A percentile compares a stretch with the other conserved stretches of the same genome.
phyloP scores from a whole-genome alignment of 2,329 filamentous ascomycete genomes.

The Blastomyces gilchristii region DNA sequence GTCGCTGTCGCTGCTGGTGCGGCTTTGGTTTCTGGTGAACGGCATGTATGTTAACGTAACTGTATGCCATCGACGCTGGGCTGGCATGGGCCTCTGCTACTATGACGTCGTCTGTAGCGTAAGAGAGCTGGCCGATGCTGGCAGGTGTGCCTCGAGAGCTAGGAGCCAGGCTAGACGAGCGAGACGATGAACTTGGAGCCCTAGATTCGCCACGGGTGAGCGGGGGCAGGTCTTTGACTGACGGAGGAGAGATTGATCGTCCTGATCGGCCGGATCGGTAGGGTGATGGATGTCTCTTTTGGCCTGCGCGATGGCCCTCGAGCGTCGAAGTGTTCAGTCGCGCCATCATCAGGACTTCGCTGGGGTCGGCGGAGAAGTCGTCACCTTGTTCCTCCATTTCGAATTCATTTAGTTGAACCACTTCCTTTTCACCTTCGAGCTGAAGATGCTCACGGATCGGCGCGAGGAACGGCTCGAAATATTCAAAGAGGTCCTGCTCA shows the following conservation, averaged over 20 bases:
- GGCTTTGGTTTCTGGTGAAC: constrained; percentile 25
- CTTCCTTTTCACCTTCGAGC: constrained; percentile 10
- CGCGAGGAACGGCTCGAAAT: constrained; percentile 78
- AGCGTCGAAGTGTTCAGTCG: background rate
- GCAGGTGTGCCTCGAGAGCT: constrained; percentile 36
- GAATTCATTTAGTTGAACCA: constrained; percentile 2
- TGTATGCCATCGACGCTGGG: constrained; percentile 25
- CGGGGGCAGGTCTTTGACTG: constrained; percentile 34
- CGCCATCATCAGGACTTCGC: background rate
- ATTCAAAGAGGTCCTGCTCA: constrained; percentile 73
- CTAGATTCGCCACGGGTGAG: constrained; percentile 34
- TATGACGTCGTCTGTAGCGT: constrained; percentile 25
- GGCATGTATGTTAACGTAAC: constrained; percentile 28
- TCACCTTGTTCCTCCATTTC: background rate
- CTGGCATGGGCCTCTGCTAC: constrained; percentile 27
- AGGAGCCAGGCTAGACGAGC: constrained; percentile 36
- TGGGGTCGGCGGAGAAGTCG: constrained; percentile 11
- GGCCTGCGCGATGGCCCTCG: constrained; percentile 26
- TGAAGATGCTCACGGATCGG: constrained; percentile 54
- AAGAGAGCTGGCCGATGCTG: constrained; percentile 32
- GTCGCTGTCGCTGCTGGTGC: constrained; percentile 15
- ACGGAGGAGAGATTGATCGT: constrained; percentile 36
- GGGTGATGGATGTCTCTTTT: constrained; percentile 31
- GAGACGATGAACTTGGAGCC: constrained; percentile 30
- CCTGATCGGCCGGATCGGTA: constrained; percentile 25